Evolutionary conservation across 768 basidiomycete genomes (phyloP).

Genomic region (Panellus pusillus): DNA sequence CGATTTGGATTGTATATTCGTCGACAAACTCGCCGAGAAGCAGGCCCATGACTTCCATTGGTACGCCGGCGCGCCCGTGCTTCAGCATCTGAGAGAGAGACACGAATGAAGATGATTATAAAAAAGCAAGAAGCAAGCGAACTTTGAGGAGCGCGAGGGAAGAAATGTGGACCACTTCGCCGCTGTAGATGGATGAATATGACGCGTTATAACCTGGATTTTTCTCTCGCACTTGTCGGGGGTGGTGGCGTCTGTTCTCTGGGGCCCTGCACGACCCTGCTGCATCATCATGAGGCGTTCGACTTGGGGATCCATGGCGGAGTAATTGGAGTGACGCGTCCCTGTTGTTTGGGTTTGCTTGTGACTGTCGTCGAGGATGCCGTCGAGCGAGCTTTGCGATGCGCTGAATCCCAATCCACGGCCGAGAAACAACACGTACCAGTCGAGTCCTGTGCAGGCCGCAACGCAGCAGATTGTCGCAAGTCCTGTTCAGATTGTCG

Average conservation of each 20-base stretch:
- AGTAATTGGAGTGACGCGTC: slow-evolving; percentile 46
- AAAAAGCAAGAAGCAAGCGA: slow-evolving; percentile 15
- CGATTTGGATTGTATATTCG: slow-evolving; percentile 92
- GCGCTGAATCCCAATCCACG: slow-evolving; percentile 72
- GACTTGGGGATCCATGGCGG: slow-evolving; percentile 50
- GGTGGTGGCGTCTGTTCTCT: slow-evolving; percentile 48
- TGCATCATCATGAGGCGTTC: slow-evolving; percentile 51
- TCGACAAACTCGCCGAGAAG: slow-evolving; percentile 99
- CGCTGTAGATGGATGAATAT: slow-evolving; percentile 44
- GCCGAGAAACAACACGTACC: slow-evolving; percentile 29
- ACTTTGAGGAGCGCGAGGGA: slow-evolving; percentile 97
- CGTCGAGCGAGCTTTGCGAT: slow-evolving; percentile 74
- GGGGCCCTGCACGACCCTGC: slow-evolving; percentile 43
- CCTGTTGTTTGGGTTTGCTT: slow-evolving; percentile 29
- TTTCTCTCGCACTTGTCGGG: slow-evolving; percentile 69
- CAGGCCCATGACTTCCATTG: slow-evolving; percentile 99
- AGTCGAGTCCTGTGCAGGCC: too few species aligned
- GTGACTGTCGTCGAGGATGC: slow-evolving; percentile 38
- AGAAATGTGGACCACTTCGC: slow-evolving; percentile 96
- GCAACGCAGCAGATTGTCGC: too few species aligned
- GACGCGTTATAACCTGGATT: slow-evolving; percentile 7
- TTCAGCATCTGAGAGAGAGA: slow-evolving; percentile 94
- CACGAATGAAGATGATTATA: slow-evolving; percentile 7
- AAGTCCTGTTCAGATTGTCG: too few species aligned
- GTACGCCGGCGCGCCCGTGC: slow-evolving; percentile 97